Evolutionary conservation across 805 yeast genomes (phyloP), one percentile per base, ranked within the genome.

Genomic region (Wickerhamiella brachini): DNA sequence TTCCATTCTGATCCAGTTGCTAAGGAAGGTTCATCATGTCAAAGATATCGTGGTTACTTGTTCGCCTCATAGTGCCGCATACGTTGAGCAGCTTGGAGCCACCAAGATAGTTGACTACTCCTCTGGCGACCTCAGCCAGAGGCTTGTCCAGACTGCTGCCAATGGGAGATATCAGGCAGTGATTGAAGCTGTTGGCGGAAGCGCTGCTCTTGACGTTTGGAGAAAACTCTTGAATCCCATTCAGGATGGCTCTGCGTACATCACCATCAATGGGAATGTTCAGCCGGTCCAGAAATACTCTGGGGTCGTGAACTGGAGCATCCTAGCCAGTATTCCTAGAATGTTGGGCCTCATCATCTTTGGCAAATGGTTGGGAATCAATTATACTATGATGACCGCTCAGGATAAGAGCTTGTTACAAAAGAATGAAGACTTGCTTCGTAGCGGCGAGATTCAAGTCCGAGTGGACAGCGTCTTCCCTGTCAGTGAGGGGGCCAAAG

Each of bases 141-240:
- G 9, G 6, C 43, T 48, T 3, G 31, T 48, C 8, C 23, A 29
- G 31, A 31, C 21, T 29, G 51, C 45, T n/a, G 18, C 8, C 17
- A 13, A 38, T 2, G 42, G 42, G 4, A 45, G 31, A 24, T 44
- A 44, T 57, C 86, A 83, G 59, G 61, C 75, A 12, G 76, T 84
- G 44, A 61, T 79, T 23, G 95, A 85, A 66, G 72, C 81, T 50
- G 78, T 76, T 49, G 89, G 95, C 38, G 77, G 75, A 49, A 61
- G 62, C 22, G 76, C 73, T 20, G 71, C 80, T 20, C 70, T 78
- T 50, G 62, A 68, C 2, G 62, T 71, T 13, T 68, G 77, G 51
- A 59, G 66, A 3, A 57, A 67, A 42, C 68, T 71, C 20, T 65
- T 83, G 54, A 75, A 76, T 57, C 71, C 76, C 39, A 68, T 68